Evolutionary conservation across 345 rosid genomes (phyloP).

Genomic region (Pseudoturritis turrita): DNA sequence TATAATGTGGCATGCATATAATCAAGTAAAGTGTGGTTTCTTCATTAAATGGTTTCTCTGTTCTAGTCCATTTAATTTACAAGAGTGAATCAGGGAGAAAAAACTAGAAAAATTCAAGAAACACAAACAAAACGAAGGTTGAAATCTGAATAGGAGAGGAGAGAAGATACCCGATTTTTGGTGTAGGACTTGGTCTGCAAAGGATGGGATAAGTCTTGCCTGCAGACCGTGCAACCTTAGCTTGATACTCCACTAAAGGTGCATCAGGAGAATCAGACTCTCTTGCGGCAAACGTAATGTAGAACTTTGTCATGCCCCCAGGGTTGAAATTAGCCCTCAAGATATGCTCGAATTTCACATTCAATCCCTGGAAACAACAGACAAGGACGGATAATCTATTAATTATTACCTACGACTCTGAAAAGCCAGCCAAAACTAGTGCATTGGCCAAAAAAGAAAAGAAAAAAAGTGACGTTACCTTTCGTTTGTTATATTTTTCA

Average conservation of each 20-base stretch:
- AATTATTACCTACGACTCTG: too few relatives aligned
- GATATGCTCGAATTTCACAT: background rate
- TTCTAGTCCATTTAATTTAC: too few relatives aligned
- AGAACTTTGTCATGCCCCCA: background rate
- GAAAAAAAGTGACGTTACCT: background rate
- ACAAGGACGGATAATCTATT: too few relatives aligned
- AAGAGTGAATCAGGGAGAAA: too few relatives aligned
- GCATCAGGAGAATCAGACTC: conserved; percentile 2
- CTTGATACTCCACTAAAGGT: conserved; percentile 8
- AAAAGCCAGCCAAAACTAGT: too few relatives aligned
- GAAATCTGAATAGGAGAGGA: too few relatives aligned
- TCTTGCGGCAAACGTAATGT: conserved; percentile 15
- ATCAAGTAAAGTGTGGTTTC: too few relatives aligned
- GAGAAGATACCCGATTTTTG: background rate
- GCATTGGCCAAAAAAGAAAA: too few relatives aligned
- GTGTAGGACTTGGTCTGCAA: background rate
- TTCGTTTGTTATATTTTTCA: background rate
- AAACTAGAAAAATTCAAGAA: background rate
- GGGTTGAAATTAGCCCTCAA: conserved; percentile 13
- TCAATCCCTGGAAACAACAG: background rate
- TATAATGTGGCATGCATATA: too few relatives aligned
- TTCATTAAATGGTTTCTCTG: too few relatives aligned
- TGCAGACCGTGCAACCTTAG: background rate
- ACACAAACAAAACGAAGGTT: too few relatives aligned
- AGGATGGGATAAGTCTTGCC: conserved; percentile 15